Base-by-base conservation (phyloP, 2,329 filamentous ascomycete genomes). In the Sordariomycetes sp. region DNA sequence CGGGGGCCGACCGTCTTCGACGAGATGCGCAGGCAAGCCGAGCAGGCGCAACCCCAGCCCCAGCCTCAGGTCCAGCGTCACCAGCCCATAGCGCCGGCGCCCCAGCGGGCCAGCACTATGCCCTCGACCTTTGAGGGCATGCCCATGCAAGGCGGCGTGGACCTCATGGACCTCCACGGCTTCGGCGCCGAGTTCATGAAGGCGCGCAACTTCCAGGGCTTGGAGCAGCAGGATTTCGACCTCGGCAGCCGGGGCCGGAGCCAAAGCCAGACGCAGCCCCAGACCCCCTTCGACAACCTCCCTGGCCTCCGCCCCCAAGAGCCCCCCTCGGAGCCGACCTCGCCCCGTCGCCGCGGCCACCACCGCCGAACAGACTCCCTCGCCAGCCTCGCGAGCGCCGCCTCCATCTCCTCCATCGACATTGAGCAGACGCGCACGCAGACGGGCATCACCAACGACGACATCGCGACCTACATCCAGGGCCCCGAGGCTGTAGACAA, bases 381-480 rank as follows among this genome's bases (percentile, higher is more conserved):
- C 25, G 80, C 79, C 13, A 82, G 79, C 62, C 74, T 80, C 28
- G 76, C 72, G 35, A 82, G 79, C 60, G 79, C 79, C 1, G 78
- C 79, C 20, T 82, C 78, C 66, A 82, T 82, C 58, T 76, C 79
- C 12, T 77, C 75, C 64, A 80, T 84, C 69, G 82, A 84, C 65
- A 80, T 85, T 42, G 82, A 85, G 61, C 80, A 84, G 65, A 79
- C 80, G 28, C 81, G 81, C 66, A 84, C 79, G 57, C 85, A 90
- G 62, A 96, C 92, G 1, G 92, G 92, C 28, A 86, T 97, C 58
- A 91, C 87, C 1, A 75, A 86, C 51, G 91, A 96, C 63, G 90
- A 97, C 62, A 91, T 92, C 62, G 79, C 84, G 4, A 79, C 81
- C 54, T 89, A 79, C 69, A 92, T 92, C 63, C 77, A 80, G 54